Percentiles rank a stretch among this genome's conserved stretches.
These are phyloP conservation scores for Eucalyptus dawsonii DNA, from an alignment of 345 rosid species.

Conservation along the genomic window DNA sequence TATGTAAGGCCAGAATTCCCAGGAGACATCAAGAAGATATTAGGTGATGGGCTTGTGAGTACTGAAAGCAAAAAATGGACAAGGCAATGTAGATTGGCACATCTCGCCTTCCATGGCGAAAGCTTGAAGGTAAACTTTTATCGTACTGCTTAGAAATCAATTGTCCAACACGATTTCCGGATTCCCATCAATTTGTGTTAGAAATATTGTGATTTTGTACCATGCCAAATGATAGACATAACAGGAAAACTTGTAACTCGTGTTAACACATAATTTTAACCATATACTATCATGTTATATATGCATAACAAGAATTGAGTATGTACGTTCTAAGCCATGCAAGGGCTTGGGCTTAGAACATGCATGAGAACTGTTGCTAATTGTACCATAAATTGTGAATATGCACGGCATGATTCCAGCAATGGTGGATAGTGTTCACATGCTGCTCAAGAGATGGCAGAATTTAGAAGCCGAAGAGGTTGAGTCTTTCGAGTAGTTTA, in stretches of 20 bases:
- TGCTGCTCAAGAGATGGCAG: conserved; percentile 33
- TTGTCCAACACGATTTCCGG: background rate
- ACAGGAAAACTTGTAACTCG: background rate
- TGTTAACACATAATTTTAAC: background rate
- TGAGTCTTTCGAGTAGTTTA: conserved; percentile 20
- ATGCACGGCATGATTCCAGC: conserved; percentile 17
- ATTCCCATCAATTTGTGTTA: background rate
- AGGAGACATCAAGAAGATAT: background rate
- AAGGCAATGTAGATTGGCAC: conserved; percentile 22
- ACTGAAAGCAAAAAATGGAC: conserved; percentile 20
- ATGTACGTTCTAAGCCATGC: background rate
- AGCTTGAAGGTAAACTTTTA: conserved; percentile 14
- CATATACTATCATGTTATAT: background rate
- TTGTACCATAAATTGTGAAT: background rate
- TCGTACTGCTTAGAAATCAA: background rate
- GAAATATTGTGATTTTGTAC: background rate
- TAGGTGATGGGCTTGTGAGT: conserved; percentile 24
- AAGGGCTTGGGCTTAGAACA: background rate
- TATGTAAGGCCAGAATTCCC: background rate
- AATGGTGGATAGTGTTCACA: conserved; percentile 14
- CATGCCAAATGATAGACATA: background rate
- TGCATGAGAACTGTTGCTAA: background rate
- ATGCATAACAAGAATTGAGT: background rate
- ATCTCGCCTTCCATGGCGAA: conserved; percentile 32
- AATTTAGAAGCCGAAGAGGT: conserved; percentile 13